A percentile compares a stretch with the other conserved stretches of the same genome.
Conservation (phyloP, 1,284 basidiomycete species). For the Puccinia triticina region DNA sequence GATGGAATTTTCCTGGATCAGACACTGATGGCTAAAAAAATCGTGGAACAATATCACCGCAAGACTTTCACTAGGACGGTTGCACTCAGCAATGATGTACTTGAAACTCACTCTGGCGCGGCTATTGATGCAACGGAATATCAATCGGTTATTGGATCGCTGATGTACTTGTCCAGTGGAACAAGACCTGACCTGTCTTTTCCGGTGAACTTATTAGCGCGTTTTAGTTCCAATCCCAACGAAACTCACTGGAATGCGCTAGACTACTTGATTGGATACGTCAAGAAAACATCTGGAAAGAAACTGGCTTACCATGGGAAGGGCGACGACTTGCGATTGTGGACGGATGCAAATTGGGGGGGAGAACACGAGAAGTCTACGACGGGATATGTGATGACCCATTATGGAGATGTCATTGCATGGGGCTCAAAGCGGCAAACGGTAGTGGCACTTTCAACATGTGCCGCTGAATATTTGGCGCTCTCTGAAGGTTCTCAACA, state of each 20-base stretch:
- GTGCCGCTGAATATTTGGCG: no score
- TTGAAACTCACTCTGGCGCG: not conserved
- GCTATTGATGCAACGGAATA: not conserved
- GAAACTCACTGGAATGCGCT: not conserved
- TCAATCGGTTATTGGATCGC: not conserved
- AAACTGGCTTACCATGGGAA: not conserved
- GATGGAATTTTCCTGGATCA: not conserved
- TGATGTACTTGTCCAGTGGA: not conserved
- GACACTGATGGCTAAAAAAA: not conserved
- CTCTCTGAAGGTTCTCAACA: no score
- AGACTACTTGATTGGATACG: not conserved
- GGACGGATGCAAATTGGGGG: constrained; percentile 30
- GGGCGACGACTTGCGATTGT: not conserved
- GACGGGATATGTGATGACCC: no score
- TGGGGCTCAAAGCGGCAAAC: no score
- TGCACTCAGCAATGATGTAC: not conserved
- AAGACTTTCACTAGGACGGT: no score
- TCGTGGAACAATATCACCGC: no score
- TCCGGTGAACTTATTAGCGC: not conserved
- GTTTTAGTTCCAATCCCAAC: not conserved
- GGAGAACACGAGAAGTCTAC: no score
- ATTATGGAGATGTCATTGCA: no score
- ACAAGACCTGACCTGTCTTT: not conserved
- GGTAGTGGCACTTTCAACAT: no score
- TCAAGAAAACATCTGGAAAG: not conserved